Percentiles rank a stretch among this genome's conserved stretches.
These are phyloP conservation scores for Ustilago trichophora DNA, from an alignment of 1,284 basidiomycete genomes.

Conservation along the genomic window DNA sequence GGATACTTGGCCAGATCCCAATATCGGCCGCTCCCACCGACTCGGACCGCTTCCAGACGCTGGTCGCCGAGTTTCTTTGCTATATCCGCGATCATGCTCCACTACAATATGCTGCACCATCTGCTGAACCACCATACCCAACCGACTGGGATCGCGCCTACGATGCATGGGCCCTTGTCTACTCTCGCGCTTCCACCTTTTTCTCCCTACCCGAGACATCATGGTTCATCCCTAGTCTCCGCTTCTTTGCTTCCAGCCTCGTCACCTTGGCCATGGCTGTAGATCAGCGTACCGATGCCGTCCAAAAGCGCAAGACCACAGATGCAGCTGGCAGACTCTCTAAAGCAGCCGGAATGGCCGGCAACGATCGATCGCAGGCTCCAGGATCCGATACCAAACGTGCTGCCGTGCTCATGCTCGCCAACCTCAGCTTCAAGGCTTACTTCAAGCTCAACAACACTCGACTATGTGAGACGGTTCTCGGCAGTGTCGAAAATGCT, in stretches of 20 bases:
- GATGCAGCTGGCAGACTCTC: constrained; percentile 63
- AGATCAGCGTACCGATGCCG: constrained; percentile 31
- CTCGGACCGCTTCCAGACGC: constrained; percentile 45
- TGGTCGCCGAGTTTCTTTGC: constrained; percentile 37
- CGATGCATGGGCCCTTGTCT: constrained; percentile 55
- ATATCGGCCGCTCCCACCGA: constrained; percentile 29
- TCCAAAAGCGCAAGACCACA: constrained; percentile 56
- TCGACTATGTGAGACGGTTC: constrained; percentile 68
- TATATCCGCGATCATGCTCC: constrained; percentile 39
- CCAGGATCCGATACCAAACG: constrained; percentile 57
- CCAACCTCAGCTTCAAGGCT: constrained; percentile 63
- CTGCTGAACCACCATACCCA: neutral
- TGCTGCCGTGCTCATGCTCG: constrained; percentile 59
- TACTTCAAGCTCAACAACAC: constrained; percentile 67
- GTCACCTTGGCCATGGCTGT: constrained; percentile 37
- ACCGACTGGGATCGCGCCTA: constrained; percentile 43
- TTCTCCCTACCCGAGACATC: constrained; percentile 63
- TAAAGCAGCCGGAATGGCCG: constrained; percentile 60
- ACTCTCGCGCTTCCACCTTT: constrained; percentile 57
- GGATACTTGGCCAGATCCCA: constrained; percentile 32
- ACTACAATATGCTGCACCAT: constrained; percentile 12
- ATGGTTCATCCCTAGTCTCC: constrained; percentile 60
- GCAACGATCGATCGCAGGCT: constrained; percentile 60
- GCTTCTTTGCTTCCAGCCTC: constrained; percentile 47
- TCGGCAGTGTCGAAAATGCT: constrained; percentile 67